A percentile compares a stretch with the other conserved stretches of the same genome.
These are phyloP conservation scores for Beauveria sp. DNA, from an alignment of 2,329 filamentous ascomycete genomes.

Conservation along the genomic window DNA sequence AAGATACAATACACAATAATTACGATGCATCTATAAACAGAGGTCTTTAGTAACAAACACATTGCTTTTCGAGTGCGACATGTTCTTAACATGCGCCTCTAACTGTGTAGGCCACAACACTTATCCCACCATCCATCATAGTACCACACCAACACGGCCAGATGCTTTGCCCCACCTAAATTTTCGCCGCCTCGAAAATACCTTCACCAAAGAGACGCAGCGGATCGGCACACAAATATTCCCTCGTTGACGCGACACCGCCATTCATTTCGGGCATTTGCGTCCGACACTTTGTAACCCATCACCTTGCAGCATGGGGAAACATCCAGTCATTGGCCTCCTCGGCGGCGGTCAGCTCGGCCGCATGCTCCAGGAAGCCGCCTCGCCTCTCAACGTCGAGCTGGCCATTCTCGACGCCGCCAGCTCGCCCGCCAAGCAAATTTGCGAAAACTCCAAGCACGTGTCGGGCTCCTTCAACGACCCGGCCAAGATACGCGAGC, in stretches of 20 bases:
- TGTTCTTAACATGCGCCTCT: no score
- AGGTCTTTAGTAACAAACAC: no score
- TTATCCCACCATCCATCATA: no score
- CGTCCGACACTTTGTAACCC: neutral
- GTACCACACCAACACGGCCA: no score
- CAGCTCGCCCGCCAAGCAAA: constrained; percentile 75
- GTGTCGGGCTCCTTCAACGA: constrained; percentile 86
- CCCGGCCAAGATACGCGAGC: constrained; percentile 64
- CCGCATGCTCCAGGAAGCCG: constrained; percentile 89
- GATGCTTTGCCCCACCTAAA: no score
- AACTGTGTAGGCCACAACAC: no score
- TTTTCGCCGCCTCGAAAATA: neutral
- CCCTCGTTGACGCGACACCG: neutral
- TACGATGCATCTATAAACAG: no score
- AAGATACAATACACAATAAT: no score
- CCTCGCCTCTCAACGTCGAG: constrained; percentile 63
- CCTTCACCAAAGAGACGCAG: neutral
- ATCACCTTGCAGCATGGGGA: constrained; percentile 17
- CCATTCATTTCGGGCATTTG: neutral
- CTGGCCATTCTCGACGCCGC: constrained; percentile 73
- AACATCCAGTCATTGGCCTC: constrained; percentile 40
- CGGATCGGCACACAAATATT: neutral
- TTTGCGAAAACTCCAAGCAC: constrained; percentile 66
- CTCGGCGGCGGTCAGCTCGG: constrained; percentile 68
- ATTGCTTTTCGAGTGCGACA: no score